Conservation (phyloP, 345 rosid species). For the Atalantia buxifolia region DNA sequence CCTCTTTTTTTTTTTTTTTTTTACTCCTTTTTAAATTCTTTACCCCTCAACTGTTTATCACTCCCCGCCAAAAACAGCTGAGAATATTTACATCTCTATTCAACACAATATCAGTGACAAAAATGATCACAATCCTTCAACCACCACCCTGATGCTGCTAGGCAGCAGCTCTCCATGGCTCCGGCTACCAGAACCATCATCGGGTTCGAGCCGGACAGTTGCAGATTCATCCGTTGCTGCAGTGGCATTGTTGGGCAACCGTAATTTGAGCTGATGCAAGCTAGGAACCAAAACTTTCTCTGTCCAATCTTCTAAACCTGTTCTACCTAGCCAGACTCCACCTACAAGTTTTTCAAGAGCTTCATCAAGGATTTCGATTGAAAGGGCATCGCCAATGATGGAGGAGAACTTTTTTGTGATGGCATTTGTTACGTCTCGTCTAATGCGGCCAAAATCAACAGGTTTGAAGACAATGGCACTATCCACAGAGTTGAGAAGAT, state of each 20-base stretch:
- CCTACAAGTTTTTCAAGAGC: conserved; percentile 71
- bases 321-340: conserved; percentile 61
- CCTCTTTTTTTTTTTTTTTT: not conserved
- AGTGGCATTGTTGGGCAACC: conserved; percentile 16
- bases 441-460: conserved; percentile 55
- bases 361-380: conserved; percentile 57
- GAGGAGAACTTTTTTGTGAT: conserved; percentile 48
- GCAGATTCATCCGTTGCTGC: conserved; percentile 22
- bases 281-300: conserved; percentile 69
- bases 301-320: conserved; percentile 76
- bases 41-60: conserved; percentile 27
- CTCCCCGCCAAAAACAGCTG: conserved; percentile 48
- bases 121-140: conserved; percentile 40
- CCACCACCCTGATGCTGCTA: conserved; percentile 44
- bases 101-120: conserved; percentile 12
- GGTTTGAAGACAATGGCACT: conserved; percentile 66
- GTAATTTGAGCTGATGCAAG: conserved; percentile 50
- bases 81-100: conserved; percentile 59
- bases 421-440: conserved; percentile 30
- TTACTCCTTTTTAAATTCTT: not conserved
- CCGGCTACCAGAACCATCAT: conserved; percentile 30
- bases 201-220: conserved; percentile 53
- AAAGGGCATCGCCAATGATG: conserved; percentile 26
- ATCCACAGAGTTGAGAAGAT: conserved; percentile 56
- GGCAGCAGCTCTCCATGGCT: conserved; percentile 62